Percentiles rank a stretch among this genome's conserved stretches.
phyloP scores from a whole-genome alignment of 352 stramenopile genomes.

The Phytophthora brassicae region DNA sequence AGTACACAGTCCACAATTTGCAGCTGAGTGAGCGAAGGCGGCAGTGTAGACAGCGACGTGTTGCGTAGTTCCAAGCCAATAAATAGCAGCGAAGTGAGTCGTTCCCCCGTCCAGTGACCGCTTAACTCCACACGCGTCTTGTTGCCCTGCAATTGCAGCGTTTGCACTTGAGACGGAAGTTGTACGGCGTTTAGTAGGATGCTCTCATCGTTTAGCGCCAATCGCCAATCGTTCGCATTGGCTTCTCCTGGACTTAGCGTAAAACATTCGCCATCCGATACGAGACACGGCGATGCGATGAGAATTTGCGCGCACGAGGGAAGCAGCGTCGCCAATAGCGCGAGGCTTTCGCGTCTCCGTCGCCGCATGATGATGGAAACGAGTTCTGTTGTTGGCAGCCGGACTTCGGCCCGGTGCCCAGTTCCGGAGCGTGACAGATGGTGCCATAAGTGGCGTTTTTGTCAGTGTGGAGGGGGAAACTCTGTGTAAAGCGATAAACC shows the following conservation, averaged over 20 bases:
- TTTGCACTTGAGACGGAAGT: constrained; percentile 11
- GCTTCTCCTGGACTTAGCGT: not conserved
- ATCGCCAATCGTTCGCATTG: constrained; percentile 13
- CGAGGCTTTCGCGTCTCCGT: constrained; percentile 8
- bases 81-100: constrained; percentile 31
- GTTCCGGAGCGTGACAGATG: constrained; percentile 20
- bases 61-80: constrained; percentile 38
- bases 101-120: constrained; percentile 16
- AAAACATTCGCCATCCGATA: constrained; percentile 18
- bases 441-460: constrained; percentile 25
- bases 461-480: not conserved
- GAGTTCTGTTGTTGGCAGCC: not conserved
- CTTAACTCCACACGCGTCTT: constrained; percentile 29
- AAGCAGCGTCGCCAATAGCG: constrained; percentile 12
- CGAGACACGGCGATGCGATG: constrained; percentile 4
- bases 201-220: constrained; percentile 10
- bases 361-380: constrained; percentile 21
- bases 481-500: not conserved
- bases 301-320: not conserved
- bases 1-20: constrained; percentile 32
- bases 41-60: constrained; percentile 23
- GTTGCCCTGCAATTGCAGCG: constrained; percentile 15
- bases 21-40: constrained; percentile 22
- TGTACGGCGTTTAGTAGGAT: constrained; percentile 10
- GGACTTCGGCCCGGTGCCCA: constrained; percentile 1